phyloP scores from a whole-genome alignment of 257 asterid species.

The Solanum commersonii region DNA sequence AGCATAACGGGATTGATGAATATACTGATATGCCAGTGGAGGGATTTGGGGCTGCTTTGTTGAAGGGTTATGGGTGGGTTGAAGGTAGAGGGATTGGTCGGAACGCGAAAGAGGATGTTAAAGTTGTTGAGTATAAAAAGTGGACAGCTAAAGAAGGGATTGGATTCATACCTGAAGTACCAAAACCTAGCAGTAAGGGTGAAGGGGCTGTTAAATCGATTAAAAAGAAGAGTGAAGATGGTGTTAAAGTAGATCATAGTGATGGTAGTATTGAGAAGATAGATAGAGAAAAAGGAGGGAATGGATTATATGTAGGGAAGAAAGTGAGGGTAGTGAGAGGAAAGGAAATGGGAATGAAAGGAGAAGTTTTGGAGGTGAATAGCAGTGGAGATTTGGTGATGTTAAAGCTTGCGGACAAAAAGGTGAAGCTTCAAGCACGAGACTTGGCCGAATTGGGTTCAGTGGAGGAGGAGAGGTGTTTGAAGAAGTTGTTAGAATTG shows the following conservation, averaged over 20 bases:
- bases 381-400: slow-evolving; percentile 33
- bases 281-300: slow-evolving; percentile 19
- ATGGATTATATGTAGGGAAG: slow-evolving; percentile 33
- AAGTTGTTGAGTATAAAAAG: slow-evolving; percentile 30
- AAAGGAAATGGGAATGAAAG: slow-evolving; percentile 56
- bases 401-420: slow-evolving; percentile 39
- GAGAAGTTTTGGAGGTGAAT: slow-evolving; percentile 46
- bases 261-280: slow-evolving; percentile 6
- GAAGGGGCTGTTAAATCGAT: neutral
- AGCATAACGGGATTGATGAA: slow-evolving; percentile 42
- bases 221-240: neutral
- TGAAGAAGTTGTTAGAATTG: slow-evolving; percentile 49
- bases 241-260: neutral
- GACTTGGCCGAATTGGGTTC: slow-evolving; percentile 72
- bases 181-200: neutral
- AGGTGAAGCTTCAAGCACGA: slow-evolving; percentile 25
- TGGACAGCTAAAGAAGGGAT: slow-evolving; percentile 74
- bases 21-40: slow-evolving; percentile 69
- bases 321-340: slow-evolving; percentile 63
- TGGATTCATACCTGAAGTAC: slow-evolving; percentile 41
- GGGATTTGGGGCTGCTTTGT: slow-evolving; percentile 54
- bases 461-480: slow-evolving; percentile 47
- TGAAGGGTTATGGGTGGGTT: slow-evolving; percentile 76
- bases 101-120: slow-evolving; percentile 58
- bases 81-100: slow-evolving; percentile 81